Evolutionary conservation across 371 early-diverging fungal genomes (phyloP), one percentile per base, ranked within the genome.

Genomic region (Lichtheimia hyalospora): DNA sequence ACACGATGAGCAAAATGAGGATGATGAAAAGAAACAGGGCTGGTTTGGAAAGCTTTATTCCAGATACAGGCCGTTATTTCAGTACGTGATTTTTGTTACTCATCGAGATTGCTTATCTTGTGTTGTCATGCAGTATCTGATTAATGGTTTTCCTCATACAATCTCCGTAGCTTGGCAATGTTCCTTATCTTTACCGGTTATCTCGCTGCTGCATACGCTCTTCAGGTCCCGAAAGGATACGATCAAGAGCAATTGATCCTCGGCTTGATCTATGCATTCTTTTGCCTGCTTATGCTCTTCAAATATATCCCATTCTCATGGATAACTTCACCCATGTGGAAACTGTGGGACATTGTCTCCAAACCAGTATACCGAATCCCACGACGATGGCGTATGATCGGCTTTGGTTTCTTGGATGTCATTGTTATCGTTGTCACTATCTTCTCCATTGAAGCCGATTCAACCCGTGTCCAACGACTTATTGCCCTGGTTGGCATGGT

Each of bases 401-500:
- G 44, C 0, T 84, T 75, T 48, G 71, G 56, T 3, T 40, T 66
- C 8, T 67, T 84, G 23, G 77, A 84, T 5, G 8, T 79, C 7
- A 71, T 66, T 27, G 61, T 87, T 28, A 77, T 90, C 42, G 60
- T 89, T 24, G 77, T 84, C 24, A 84, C 84, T 49, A 77, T 87
- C 15, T 69, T 92, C 51, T 70, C 85, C 13, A 55, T 79, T 5
- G 79, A 75, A 42, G 77, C 73, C 49, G 63, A 70, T n/a, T 89
- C 91, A n/a, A 86, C 73, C 54, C 85, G 89, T 46, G 62, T 84
- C 28, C 84, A 88, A 57, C 84, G 95, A 27, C 57, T 92, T 52
- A 90, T 91, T 74, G 89, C 92, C 48, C 71, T 92, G 52, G 70
- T 84, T 58, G 96, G 95, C 40, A 70, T 95, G 43, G 41, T 85